Conservation (phyloP, 257 asterid genomes). For the Scutellaria baicalensis region DNA sequence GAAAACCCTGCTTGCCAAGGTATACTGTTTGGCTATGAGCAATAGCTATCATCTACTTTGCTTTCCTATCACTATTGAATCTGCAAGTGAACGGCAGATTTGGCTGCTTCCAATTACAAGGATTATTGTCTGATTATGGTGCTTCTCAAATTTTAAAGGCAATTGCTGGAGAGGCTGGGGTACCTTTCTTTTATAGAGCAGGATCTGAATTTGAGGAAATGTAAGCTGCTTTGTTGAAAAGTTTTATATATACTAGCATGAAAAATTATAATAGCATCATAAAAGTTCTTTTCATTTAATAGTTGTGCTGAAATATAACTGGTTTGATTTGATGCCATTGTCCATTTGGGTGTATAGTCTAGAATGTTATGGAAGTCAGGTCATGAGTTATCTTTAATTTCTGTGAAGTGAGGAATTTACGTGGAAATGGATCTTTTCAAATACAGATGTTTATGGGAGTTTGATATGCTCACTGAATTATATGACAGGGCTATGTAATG, state of each 20-base stretch:
- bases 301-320: not conserved
- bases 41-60: not conserved
- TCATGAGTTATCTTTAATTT: not conserved
- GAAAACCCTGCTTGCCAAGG: conserved; percentile 95
- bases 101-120: not conserved
- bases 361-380: not conserved
- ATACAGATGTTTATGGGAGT: not conserved
- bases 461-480: not conserved
- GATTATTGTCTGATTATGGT: conserved; percentile 5
- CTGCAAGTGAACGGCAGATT: not conserved
- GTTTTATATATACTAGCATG: not conserved
- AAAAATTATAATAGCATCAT: not conserved
- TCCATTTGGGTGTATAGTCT: not conserved
- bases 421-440: not conserved
- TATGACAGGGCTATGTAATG: not conserved
- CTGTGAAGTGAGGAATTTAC: not conserved
- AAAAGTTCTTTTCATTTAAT: not conserved
- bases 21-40: conserved; percentile 15
- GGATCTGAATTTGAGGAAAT: conserved; percentile 98
- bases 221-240: conserved; percentile 33
- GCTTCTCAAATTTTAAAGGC: conserved; percentile 57
- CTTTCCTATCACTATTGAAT: not conserved
- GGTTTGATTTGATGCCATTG: not conserved
- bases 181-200: conserved; percentile 93
- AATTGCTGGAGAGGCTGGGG: conserved; percentile 99